Base-by-base conservation (phyloP, 1,284 basidiomycete genomes). In the Fomitiporia mediterranea region DNA sequence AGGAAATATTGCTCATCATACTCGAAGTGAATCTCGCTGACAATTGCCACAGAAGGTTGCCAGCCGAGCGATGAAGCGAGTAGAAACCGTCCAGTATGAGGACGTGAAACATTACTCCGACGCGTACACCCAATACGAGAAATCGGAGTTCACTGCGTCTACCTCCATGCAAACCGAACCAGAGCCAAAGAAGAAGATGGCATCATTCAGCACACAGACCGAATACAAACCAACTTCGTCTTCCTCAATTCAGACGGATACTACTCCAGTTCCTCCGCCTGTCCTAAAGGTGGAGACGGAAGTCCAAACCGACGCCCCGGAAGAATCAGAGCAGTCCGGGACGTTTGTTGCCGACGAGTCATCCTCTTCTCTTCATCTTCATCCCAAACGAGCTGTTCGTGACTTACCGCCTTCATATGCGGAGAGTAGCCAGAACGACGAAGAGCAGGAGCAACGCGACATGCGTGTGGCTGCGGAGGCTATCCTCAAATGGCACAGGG, bases 401-500 rank as follows among this genome's bases (percentile, higher is more conserved):
- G 85, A 89, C 62, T 74, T 82, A 23, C 88, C 88, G 0, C 86
- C 86, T 0, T 82, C 88, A 1, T 90, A 89, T 64, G 75, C 80
- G 60, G 80, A 83, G 62, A 72, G 76, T 27, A 64, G 74, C 55
- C 70, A 72, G 37, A 44, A 39, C 11, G 64, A 60, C 13, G 69
- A 77, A 35, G 74, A 79, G 58, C 70, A 73, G 49, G 74, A 77
- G 47, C 75, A 78, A 51, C 72, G 77, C 42, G 79, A 82, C 38
- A 73, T 78, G 64, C 76, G 76, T 21, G 70, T 82, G 21, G 78
- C 81, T 2, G 72, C 78, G 21, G 84, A 83, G 50, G 74, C 77
- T 1, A 76, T 91, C 56, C 81, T 78, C 64, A 82, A 84, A 57
- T 86, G 83, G 77, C 87, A 91, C 64, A 75, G 74, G 13, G 83